Evolutionary conservation across 2,329 filamentous ascomycete species (phyloP).

Genomic region (Trichoderma lentiforme): DNA sequence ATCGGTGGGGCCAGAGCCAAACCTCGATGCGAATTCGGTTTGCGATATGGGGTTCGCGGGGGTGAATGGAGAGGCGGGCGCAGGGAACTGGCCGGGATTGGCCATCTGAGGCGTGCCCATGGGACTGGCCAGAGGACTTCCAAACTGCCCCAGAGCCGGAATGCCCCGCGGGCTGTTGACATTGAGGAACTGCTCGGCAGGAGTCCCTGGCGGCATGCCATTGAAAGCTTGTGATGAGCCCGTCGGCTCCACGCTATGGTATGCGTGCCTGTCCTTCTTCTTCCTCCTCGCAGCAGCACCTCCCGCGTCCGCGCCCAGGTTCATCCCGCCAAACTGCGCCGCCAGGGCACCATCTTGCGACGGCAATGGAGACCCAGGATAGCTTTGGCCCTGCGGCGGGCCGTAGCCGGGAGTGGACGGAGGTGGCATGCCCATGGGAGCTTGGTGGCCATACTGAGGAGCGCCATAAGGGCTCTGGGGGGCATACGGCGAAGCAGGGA

Average conservation of each 20-base stretch:
- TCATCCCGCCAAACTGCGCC: conserved; percentile 76
- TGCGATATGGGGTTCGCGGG: conserved; percentile 25
- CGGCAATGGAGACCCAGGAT: conserved; percentile 29
- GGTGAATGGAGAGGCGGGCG: conserved; percentile 45
- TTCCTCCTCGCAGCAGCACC: conserved; percentile 58
- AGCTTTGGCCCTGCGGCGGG: conserved; percentile 31
- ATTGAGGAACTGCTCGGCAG: conserved; percentile 42
- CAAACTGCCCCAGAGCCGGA: conserved; percentile 42
- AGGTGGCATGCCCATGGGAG: conserved; percentile 30
- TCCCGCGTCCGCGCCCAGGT: conserved; percentile 46
- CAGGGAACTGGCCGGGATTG: conserved; percentile 57
- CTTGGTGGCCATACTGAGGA: conserved; percentile 22
- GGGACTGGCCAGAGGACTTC: conserved; percentile 35
- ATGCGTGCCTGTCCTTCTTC: conserved; percentile 94
- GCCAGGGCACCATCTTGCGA: conserved; percentile 52
- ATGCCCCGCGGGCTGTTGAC: conserved; percentile 25
- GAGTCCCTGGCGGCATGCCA: conserved; percentile 58
- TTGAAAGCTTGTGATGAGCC: conserved; percentile 68
- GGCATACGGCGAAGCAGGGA: conserved; percentile 54
- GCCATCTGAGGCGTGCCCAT: conserved; percentile 38
- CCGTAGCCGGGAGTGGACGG: conserved; percentile 28
- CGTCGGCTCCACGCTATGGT: conserved; percentile 76
- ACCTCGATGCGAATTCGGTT: conserved; percentile 26
- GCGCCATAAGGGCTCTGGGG: conserved; percentile 38
- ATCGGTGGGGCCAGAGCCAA: conserved; percentile 25